Evolutionary conservation across 2,329 filamentous ascomycete genomes (phyloP), one percentile per base, ranked within the genome.

Genomic region (Alternaria ethzedia): DNA sequence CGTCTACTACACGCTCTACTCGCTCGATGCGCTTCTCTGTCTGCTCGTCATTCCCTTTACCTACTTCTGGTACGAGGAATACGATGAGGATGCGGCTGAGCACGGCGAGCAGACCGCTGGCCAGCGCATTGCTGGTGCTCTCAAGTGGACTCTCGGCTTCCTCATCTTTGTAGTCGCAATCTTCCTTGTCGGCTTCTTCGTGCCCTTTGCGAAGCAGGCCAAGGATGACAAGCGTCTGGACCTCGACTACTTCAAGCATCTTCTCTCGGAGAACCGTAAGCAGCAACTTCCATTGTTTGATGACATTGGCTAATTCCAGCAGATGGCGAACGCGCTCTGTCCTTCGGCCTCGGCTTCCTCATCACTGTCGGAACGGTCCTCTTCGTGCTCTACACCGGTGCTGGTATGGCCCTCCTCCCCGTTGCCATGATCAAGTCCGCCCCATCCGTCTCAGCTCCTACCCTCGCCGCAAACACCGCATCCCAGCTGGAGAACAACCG

Each of bases 31-130:
- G 1, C 79, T 97, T 6, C 87, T 99, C 11, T 99, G 96, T 76
- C 85, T 99, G 49, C 79, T 98, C 17, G 87, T 97, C 47, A 91
- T 98, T 20, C 96, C 96, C 0, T 99, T 99, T 77, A 91, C 94
- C 51, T 99, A 99, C 83, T 99, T 99, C 79, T 97, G 91, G 89
- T 96, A 97, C 75, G 96, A 99, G 79, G 96, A 98, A 80, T 97
- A 97, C 70, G 95, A 97, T 74, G 94, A 97, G 81, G 90, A 95
- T 20, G 94, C 94, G 65, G 87, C 90, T 32, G 92, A 97, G 73
- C 88, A 92, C 64, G 92, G 93, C 30, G 89, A 88, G 28, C 90
- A 94, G 77, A 91, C 91, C 3, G 80, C 91, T 62, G 86, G 85
- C 7, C 87, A 89, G 74, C 88, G 93, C 58, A 86, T 98, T 64